Percentiles rank a stretch among this genome's conserved stretches.
phyloP scores from a whole-genome alignment of 768 basidiomycete species.

The Amanita phalloides region DNA sequence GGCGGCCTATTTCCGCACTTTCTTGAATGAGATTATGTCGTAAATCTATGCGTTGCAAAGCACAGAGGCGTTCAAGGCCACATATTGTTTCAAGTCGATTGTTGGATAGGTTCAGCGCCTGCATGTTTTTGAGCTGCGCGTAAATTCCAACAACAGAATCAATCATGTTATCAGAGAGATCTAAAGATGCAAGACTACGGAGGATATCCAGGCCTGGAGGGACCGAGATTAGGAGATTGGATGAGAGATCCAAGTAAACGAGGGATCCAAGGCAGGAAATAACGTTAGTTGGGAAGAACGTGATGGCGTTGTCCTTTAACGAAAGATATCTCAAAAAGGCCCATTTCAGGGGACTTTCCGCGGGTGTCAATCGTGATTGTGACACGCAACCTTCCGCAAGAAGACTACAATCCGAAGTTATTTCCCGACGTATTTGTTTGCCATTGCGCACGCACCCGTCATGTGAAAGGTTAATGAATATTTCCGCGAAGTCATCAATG shows the following conservation, averaged over 20 bases:
- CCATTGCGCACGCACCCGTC: slow-evolving; percentile 21
- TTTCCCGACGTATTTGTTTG: not conserved
- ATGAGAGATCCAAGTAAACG: slow-evolving; percentile 80
- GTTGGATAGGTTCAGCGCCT: slow-evolving; percentile 66
- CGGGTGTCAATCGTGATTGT: slow-evolving; percentile 9
- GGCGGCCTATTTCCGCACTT: slow-evolving; percentile 72
- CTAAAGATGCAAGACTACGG: slow-evolving; percentile 78
- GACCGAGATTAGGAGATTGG: slow-evolving; percentile 84
- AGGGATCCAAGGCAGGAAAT: slow-evolving; percentile 62
- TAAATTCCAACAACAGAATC: slow-evolving; percentile 90
- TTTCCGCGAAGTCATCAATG: slow-evolving; percentile 66
- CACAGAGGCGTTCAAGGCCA: slow-evolving; percentile 82
- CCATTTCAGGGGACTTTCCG: slow-evolving; percentile 50
- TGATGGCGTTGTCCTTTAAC: slow-evolving; percentile 71
- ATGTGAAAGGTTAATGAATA: slow-evolving; percentile 65
- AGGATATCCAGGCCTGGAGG: slow-evolving; percentile 67
- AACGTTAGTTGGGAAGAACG: slow-evolving; percentile 62
- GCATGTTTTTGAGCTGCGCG: slow-evolving; percentile 65
- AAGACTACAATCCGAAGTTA: not conserved
- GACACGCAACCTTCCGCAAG: not conserved
- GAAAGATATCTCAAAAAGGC: slow-evolving; percentile 65
- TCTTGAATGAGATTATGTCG: slow-evolving; percentile 74
- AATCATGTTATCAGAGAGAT: slow-evolving; percentile 96
- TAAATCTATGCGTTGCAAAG: slow-evolving; percentile 79
- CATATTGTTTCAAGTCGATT: slow-evolving; percentile 94